Conservation (phyloP, 345 rosid genomes). For the Euphorbia lathyris region DNA sequence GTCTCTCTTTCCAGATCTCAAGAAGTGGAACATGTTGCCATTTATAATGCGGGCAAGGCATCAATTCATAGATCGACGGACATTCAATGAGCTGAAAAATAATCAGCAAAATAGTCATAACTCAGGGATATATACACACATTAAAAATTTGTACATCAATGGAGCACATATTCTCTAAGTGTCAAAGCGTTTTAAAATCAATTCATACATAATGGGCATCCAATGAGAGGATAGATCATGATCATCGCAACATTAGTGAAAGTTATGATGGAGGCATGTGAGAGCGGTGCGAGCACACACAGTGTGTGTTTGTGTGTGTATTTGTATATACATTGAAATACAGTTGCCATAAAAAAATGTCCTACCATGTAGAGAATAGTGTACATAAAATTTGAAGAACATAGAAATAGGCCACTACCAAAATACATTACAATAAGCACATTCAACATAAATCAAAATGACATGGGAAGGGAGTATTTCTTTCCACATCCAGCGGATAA, state of each 20-base stretch:
- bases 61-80: conserved; percentile 81
- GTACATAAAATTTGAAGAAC: neutral
- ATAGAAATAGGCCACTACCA: neutral
- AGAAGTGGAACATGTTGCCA: conserved; percentile 65
- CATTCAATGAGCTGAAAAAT: conserved; percentile 80
- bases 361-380: neutral
- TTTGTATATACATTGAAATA: no score
- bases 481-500: neutral
- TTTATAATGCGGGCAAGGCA: conserved; percentile 64
- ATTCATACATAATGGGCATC: neutral
- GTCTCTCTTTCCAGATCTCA: conserved; percentile 71
- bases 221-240: neutral
- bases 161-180: neutral
- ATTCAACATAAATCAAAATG: neutral
- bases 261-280: neutral
- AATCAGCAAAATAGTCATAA: neutral
- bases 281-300: no score
- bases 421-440: neutral
- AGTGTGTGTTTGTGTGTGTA: no score
- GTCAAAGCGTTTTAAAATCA: neutral
- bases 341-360: neutral
- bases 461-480: neutral
- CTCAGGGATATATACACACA: neutral
- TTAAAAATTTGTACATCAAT: neutral
- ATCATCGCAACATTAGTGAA: neutral